Conservation (phyloP, 441 rosid genomes). For the Aquilaria agallochum region DNA sequence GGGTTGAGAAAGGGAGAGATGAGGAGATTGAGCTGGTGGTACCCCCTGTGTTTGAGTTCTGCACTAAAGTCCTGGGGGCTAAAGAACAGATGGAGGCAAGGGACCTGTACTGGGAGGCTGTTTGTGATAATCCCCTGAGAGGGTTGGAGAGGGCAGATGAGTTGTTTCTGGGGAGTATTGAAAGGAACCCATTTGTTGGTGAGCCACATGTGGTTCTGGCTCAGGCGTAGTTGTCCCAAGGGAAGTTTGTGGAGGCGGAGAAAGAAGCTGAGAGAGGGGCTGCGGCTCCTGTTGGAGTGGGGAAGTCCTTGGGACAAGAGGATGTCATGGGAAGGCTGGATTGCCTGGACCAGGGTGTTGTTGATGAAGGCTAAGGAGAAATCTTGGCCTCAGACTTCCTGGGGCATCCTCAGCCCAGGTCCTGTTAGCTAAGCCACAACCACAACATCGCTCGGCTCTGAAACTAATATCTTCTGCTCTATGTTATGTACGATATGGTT, state of each 20-base stretch:
- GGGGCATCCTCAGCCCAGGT: conserved; percentile 81
- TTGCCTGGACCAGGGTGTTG: conserved; percentile 84
- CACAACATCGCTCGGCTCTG: background rate
- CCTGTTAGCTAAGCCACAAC: conserved; percentile 41
- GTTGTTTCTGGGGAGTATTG: conserved; percentile 38
- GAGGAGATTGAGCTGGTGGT: conserved; percentile 67
- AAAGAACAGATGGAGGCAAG: conserved; percentile 56
- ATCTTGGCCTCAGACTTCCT: conserved; percentile 73
- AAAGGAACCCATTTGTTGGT: conserved; percentile 79
- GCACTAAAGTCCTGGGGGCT: conserved; percentile 52
- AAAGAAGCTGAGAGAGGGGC: conserved; percentile 53
- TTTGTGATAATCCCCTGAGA: conserved; percentile 37
- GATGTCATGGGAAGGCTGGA: conserved; percentile 93
- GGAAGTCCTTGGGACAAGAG: conserved; percentile 96
- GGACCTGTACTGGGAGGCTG: conserved; percentile 76
- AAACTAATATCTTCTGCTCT: background rate
- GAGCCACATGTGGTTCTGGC: conserved; percentile 77
- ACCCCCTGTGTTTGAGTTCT: conserved; percentile 70
- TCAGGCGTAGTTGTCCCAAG: conserved; percentile 53
- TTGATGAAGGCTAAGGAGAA: conserved; percentile 70
- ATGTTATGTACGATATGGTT: background rate
- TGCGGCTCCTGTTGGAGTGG: conserved; percentile 70
- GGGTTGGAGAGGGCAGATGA: conserved; percentile 49
- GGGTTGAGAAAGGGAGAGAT: conserved; percentile 39
- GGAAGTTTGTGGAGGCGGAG: conserved; percentile 70